These are phyloP conservation scores for Cordia subcordata DNA, from an alignment of 257 asterid genomes.

Conservation along the genomic window DNA sequence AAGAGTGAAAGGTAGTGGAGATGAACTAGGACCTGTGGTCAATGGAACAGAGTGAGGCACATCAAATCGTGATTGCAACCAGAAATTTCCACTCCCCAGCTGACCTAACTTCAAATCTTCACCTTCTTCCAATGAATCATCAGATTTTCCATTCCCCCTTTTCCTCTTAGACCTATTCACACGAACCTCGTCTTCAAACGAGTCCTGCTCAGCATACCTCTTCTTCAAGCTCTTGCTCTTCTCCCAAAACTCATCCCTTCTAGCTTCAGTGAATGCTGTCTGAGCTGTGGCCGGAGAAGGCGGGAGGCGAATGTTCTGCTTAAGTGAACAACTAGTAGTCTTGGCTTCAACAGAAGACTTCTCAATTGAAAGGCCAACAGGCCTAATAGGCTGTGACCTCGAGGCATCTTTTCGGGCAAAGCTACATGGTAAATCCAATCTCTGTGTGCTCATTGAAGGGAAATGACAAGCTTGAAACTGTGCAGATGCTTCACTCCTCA, in stretches of 20 bases:
- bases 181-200: slow-evolving; percentile 45
- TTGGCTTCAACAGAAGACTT: slow-evolving; percentile 48
- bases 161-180: slow-evolving; percentile 62
- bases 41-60: slow-evolving; percentile 23
- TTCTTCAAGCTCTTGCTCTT: slow-evolving; percentile 48
- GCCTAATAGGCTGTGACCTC: slow-evolving; percentile 64
- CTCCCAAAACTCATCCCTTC: slow-evolving; percentile 56
- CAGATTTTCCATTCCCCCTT: slow-evolving; percentile 34
- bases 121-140: slow-evolving; percentile 31
- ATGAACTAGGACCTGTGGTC: slow-evolving; percentile 22
- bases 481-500: slow-evolving; percentile 74
- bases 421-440: slow-evolving; percentile 82
- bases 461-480: slow-evolving; percentile 86
- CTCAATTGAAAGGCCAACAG: slow-evolving; percentile 66
- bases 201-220: slow-evolving; percentile 59
- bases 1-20: slow-evolving; percentile 50
- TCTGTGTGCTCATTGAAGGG: slow-evolving; percentile 92
- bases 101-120: slow-evolving; percentile 42
- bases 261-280: slow-evolving; percentile 26
- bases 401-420: slow-evolving; percentile 57
- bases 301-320: slow-evolving; percentile 63
- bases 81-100: slow-evolving; percentile 43
- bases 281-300: slow-evolving; percentile 40
- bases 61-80: slow-evolving; percentile 55
- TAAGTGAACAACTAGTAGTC: slow-evolving; percentile 45